phyloP scores from a whole-genome alignment of 1,284 basidiomycete genomes.

The Entoloma clypeatum region DNA sequence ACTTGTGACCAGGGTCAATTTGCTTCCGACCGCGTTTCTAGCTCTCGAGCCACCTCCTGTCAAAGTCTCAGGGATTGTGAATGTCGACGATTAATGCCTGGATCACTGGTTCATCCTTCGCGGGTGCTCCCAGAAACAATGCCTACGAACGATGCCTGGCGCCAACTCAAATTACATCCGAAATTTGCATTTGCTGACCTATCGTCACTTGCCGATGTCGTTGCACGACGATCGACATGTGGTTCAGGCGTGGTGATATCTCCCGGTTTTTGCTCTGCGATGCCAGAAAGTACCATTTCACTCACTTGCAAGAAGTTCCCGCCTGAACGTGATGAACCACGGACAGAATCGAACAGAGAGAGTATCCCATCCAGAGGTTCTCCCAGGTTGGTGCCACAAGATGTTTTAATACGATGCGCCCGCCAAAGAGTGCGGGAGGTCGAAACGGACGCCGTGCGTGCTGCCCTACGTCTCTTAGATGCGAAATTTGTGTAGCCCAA shows the following conservation, averaged over 20 bases:
- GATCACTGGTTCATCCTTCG: slow-evolving; percentile 4
- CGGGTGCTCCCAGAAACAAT: slow-evolving; percentile 50
- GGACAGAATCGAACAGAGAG: too few species aligned
- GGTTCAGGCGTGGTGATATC: slow-evolving; percentile 69
- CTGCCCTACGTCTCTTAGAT: slow-evolving; percentile 77
- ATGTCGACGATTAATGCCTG: slow-evolving; percentile 13
- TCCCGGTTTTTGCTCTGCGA: slow-evolving; percentile 49
- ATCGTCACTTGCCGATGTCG: slow-evolving; percentile 80
- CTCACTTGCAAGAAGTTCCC: slow-evolving; percentile 23
- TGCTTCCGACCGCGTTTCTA: slow-evolving; percentile 24
- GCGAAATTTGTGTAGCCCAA: slow-evolving; percentile 51
- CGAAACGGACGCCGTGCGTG: slow-evolving; percentile 70
- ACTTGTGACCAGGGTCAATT: slow-evolving; percentile 28
- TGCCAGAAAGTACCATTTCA: slow-evolving; percentile 40
- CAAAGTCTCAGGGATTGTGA: slow-evolving; percentile 14
- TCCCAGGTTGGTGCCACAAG: slow-evolving; percentile 54
- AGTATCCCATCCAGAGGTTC: too few species aligned
- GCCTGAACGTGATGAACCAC: slow-evolving; percentile 32
- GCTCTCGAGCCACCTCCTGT: slow-evolving; percentile 15
- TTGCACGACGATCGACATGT: slow-evolving; percentile 77
- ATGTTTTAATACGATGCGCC: slow-evolving; percentile 57
- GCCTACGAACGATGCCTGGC: slow-evolving; percentile 82
- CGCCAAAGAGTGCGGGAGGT: slow-evolving; percentile 66
- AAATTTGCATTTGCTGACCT: slow-evolving; percentile 83
- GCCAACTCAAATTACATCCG: slow-evolving; percentile 82